phyloP scores from a whole-genome alignment of 495 filamentous ascomycete species.

The Aspergillus sclerotioniger region DNA sequence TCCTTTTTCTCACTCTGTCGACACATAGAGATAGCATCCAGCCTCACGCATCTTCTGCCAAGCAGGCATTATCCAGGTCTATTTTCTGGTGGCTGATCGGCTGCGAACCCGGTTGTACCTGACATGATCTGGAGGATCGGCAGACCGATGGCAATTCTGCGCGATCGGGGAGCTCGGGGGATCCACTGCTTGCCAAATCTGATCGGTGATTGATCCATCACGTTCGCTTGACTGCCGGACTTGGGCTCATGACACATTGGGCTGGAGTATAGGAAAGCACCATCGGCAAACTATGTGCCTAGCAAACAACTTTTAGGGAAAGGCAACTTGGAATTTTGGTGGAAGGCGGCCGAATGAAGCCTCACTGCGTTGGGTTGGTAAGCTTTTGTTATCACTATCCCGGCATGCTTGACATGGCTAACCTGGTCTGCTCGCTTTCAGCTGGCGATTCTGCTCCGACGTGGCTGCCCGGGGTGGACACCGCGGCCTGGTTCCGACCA shows the following conservation, averaged over 20 bases:
- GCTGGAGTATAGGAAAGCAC: neutral
- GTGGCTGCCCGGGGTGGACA: neutral
- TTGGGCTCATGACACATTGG: neutral
- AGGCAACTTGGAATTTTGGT: neutral
- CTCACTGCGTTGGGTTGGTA: neutral
- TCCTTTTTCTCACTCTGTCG: neutral
- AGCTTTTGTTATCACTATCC: neutral
- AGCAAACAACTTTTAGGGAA: neutral
- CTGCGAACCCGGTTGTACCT: neutral
- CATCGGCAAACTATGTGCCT: neutral
- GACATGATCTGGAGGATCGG: neutral
- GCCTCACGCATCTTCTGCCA: neutral
- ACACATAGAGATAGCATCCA: neutral
- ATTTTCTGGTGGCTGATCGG: constrained; percentile 1
- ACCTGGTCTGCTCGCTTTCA: neutral
- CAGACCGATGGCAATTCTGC: neutral
- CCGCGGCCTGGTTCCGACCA: too few relatives aligned
- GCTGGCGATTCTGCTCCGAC: too few relatives aligned
- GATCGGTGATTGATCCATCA: neutral
- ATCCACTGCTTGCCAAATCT: neutral
- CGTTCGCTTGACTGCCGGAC: neutral
- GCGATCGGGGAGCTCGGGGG: neutral
- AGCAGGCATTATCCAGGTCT: constrained; percentile 6
- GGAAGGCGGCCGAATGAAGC: neutral
- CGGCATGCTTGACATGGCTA: neutral